Evolutionary conservation across 2,329 filamentous ascomycete species (phyloP), one percentile per base, ranked within the genome.

Genomic region (Trichoderma sp.): DNA sequence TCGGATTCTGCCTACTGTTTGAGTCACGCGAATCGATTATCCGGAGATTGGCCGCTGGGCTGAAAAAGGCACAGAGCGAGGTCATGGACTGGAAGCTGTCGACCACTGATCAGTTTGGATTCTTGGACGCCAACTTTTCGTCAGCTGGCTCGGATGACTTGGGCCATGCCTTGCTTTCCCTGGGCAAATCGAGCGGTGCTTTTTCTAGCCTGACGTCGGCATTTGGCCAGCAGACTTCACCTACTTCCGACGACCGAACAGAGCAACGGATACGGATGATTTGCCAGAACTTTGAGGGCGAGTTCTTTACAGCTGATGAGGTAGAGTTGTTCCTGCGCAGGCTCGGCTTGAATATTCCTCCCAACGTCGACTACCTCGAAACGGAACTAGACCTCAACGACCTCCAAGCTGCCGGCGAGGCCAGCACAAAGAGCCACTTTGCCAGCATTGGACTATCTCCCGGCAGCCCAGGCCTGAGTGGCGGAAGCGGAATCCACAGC

Each of bases 271-370:
- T 90, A 71, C 80, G 80, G 22, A 83, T 86, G 70, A 83, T 82
- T 45, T 76, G 89, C 8, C 83, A 85, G 1, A 90, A 87, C 0
- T 91, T 89, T 69, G 86, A 90, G 68, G 91, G 91, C 5, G 87
- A 92, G 60, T 95, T 92, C 82, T 92, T 91, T 72, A 92, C 95
- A 74, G 80, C 88, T 0, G 85, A 92, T 68, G 92, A 95, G 75
- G 89, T 93, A 0, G 90, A 95, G 76, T 83, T 86, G 13, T 95
- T 93, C 74, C 80, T 96, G 3, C 84, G 84, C 48, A 83, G 86
- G 59, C 84, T 86, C 34, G 89, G 89, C 5, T 85, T 93, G 34
- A 76, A 81, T 54, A 87, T 93, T 61, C 85, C 90, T 10, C 83
- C 85, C 0, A 80, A 82, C 10, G 82, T 85, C 10, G 88, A 90